phyloP scores from a whole-genome alignment of 192 early-diverging fungal species.

The Helicostylum pulchrum region DNA sequence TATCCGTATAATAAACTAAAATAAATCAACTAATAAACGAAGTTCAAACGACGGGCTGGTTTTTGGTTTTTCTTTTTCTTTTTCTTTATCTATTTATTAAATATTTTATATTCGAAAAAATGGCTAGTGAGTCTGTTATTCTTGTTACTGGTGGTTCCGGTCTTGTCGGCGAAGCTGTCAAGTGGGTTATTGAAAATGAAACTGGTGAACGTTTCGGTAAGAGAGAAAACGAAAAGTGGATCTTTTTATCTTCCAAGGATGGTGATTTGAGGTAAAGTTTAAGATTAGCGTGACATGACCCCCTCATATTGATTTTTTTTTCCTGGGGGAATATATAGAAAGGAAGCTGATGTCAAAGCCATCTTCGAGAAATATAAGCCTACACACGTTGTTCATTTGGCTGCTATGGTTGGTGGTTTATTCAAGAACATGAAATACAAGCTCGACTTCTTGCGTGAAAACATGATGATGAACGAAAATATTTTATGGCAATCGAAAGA shows the following conservation, averaged over 20 bases:
- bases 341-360: conserved; percentile 53
- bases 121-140: conserved; percentile 44
- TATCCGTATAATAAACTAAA: no score
- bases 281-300: neutral
- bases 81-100: conserved; percentile 12
- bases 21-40: no score
- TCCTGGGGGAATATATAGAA: conserved; percentile 36
- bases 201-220: conserved; percentile 45
- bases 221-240: conserved; percentile 67
- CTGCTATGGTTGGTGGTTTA: conserved; percentile 69
- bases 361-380: conserved; percentile 77
- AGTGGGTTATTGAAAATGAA: conserved; percentile 64
- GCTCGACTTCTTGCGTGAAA: conserved; percentile 72
- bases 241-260: conserved; percentile 73
- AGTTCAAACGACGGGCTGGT: neutral
- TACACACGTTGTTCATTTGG: conserved; percentile 79
- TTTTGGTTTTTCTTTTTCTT: conserved; percentile 4
- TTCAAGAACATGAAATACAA: conserved; percentile 82
- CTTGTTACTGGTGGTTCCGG: conserved; percentile 78
- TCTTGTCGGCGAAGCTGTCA: conserved; percentile 73
- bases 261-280: conserved; percentile 66
- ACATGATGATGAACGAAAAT: conserved; percentile 80
- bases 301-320: no score
- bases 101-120: conserved; percentile 8
- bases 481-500: conserved; percentile 59